phyloP scores from a whole-genome alignment of 441 rosid genomes.

The Biscutella laevigata region DNA sequence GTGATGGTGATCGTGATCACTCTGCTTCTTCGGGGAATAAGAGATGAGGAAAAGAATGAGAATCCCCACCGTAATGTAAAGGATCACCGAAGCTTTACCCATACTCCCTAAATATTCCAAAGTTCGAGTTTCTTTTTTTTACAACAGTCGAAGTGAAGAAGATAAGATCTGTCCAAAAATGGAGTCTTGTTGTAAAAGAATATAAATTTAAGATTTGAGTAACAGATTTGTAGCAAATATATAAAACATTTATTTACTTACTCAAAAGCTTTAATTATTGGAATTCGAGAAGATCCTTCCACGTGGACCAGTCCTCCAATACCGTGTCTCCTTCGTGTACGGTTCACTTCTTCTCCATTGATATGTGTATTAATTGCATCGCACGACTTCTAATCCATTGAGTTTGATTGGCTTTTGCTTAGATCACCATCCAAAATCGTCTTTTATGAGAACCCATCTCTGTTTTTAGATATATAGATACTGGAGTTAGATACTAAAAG shows the following conservation, averaged over 20 bases:
- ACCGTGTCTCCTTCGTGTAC: constrained; percentile 13
- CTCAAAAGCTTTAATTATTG: neutral
- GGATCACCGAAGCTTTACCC: constrained; percentile 47
- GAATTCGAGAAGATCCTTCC: constrained; percentile 11
- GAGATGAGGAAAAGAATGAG: constrained; percentile 62
- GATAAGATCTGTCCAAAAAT: constrained; percentile 8
- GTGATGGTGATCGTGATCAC: constrained; percentile 29
- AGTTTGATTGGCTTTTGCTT: neutral
- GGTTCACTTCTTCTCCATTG: constrained; percentile 16
- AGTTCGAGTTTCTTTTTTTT: too few relatives aligned
- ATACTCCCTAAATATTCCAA: too few relatives aligned
- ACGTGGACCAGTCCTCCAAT: constrained; percentile 21
- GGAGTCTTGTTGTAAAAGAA: neutral
- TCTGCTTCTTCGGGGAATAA: constrained; percentile 42
- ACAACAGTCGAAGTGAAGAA: too few relatives aligned
- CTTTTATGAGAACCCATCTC: neutral
- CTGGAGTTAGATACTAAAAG: neutral
- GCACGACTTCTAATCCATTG: constrained; percentile 1
- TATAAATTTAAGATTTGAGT: too few relatives aligned
- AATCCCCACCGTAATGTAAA: constrained; percentile 55
- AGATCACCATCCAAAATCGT: neutral
- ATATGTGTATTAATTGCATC: constrained; percentile 16
- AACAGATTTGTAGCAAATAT: too few relatives aligned
- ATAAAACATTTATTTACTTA: too few relatives aligned
- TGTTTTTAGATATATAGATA: neutral